phyloP scores from a whole-genome alignment of 148 eudicot genomes.

The Rheum nobile region DNA sequence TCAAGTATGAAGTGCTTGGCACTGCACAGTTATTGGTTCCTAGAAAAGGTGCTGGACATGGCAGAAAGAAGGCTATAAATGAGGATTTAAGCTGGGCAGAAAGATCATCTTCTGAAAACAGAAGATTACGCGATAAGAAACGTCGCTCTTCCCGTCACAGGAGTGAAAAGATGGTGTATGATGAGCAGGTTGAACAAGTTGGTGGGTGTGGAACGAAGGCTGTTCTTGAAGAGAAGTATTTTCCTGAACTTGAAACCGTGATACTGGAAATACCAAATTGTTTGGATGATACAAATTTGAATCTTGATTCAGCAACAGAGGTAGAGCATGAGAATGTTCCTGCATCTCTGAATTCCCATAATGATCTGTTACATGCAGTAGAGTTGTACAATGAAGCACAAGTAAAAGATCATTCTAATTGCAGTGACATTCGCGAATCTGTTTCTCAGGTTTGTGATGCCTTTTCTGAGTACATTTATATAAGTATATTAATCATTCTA shows the following conservation, averaged over 20 bases:
- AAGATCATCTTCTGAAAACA: conserved; percentile 18
- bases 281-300: conserved; percentile 11
- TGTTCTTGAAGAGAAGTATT: conserved; percentile 22
- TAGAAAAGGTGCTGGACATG: conserved; percentile 18
- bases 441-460: not conserved
- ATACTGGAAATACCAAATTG: conserved; percentile 19
- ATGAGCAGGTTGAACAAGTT: too few species aligned
- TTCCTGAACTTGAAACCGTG: conserved; percentile 23
- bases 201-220: too few species aligned
- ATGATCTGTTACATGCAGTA: conserved; percentile 9
- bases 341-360: conserved; percentile 11
- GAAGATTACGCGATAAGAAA: conserved; percentile 22
- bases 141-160: not conserved
- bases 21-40: too few species aligned
- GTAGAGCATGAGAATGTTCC: conserved; percentile 15
- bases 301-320: conserved; percentile 14
- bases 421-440: not conserved
- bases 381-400: conserved; percentile 9
- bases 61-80: conserved; percentile 22
- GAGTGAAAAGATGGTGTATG: conserved; percentile 6
- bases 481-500: not conserved
- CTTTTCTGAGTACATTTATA: too few species aligned
- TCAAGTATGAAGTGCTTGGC: too few species aligned
- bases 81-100: conserved; percentile 20
- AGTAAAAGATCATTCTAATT: conserved; percentile 10